Percentiles rank a stretch among this genome's conserved stretches.
Evolutionary conservation across 2,329 filamentous ascomycete genomes (phyloP).

Genomic region (Monosporascus cannonballus): DNA sequence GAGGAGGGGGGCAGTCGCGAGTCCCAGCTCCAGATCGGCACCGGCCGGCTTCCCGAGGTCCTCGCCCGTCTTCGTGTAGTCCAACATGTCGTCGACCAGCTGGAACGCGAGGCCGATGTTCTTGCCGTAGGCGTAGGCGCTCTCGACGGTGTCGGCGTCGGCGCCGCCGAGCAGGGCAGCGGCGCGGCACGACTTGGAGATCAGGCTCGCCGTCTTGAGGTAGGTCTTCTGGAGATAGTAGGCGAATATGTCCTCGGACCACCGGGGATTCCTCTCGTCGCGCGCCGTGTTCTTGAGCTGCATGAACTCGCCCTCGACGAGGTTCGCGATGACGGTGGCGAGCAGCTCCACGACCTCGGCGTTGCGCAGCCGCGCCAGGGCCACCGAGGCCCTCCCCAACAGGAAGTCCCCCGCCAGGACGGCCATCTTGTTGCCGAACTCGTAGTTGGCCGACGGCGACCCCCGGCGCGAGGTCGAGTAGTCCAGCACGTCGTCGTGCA

Average conservation of each 20-base stretch:
- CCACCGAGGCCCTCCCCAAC: conserved; percentile 86
- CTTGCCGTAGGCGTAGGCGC: conserved; percentile 86
- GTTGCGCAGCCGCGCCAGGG: conserved; percentile 81
- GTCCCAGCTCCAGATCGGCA: conserved; percentile 84
- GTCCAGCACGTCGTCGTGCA: conserved; percentile 98
- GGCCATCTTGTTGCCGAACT: conserved; percentile 99
- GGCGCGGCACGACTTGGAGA: conserved; percentile 91
- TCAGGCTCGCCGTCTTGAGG: conserved; percentile 90
- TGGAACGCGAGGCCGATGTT: conserved; percentile 95
- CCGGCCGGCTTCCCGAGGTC: conserved; percentile 93
- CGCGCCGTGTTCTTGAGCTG: conserved; percentile 92
- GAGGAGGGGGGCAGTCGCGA: conserved; percentile 87
- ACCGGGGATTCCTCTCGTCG: conserved; percentile 78
- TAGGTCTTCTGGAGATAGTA: conserved; percentile 99
- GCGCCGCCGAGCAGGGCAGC: conserved; percentile 79
- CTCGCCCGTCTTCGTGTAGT: conserved; percentile 80
- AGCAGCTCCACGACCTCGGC: conserved; percentile 92
- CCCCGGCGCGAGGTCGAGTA: conserved; percentile 80
- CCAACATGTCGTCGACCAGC: conserved; percentile 94
- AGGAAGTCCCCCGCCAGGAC: conserved; percentile 96
- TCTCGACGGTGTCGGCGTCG: conserved; percentile 74
- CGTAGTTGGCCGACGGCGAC: conserved; percentile 81
- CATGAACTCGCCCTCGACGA: conserved; percentile 99
- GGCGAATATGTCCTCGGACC: conserved; percentile 80
- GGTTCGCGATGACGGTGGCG: conserved; percentile 92